Percentiles rank a stretch among this genome's conserved stretches.
Evolutionary conservation across 768 basidiomycete species (phyloP).

Genomic region (Phaeotremella fagi): DNA sequence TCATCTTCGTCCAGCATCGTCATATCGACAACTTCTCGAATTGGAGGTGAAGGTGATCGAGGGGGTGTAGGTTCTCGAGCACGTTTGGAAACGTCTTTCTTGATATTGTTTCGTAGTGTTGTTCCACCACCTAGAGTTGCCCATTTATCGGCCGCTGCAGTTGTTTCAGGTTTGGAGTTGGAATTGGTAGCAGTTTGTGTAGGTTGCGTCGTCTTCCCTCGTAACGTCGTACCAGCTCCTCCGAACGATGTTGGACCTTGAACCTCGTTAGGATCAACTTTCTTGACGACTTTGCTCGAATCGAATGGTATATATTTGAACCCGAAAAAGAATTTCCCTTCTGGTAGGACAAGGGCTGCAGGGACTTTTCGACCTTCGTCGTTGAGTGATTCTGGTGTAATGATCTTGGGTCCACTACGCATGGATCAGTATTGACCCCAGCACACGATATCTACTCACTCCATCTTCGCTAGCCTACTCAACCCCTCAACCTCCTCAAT

Average conservation of each 20-base stretch:
- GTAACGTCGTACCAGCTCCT: constrained; percentile 66
- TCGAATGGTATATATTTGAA: constrained; percentile 66
- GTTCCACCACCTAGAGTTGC: constrained; percentile 49
- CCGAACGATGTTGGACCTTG: constrained; percentile 53
- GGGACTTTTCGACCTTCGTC: constrained; percentile 69
- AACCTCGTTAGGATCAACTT: constrained; percentile 11
- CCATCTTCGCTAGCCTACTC: constrained; percentile 85
- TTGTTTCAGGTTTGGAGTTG: constrained; percentile 46
- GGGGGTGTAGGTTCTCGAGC: constrained; percentile 58
- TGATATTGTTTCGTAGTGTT: constrained; percentile 50
- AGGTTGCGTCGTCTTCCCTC: constrained; percentile 55
- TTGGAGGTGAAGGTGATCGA: constrained; percentile 43
- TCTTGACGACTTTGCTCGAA: constrained; percentile 39
- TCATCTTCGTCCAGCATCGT: constrained; percentile 46
- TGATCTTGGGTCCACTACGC: constrained; percentile 71
- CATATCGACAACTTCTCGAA: constrained; percentile 33
- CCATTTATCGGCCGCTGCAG: constrained; percentile 38
- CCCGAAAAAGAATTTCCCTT: constrained; percentile 95
- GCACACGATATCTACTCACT: constrained; percentile 56
- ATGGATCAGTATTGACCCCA: not conserved
- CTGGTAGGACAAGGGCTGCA: constrained; percentile 81
- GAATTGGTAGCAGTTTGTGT: constrained; percentile 3
- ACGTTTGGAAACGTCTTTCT: too few species aligned
- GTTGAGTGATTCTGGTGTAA: constrained; percentile 74
- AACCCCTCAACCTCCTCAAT: constrained; percentile 70